These are phyloP conservation scores for Cupressus sempervirens DNA, from an alignment of 75 land plant genomes.

Conservation along the genomic window DNA sequence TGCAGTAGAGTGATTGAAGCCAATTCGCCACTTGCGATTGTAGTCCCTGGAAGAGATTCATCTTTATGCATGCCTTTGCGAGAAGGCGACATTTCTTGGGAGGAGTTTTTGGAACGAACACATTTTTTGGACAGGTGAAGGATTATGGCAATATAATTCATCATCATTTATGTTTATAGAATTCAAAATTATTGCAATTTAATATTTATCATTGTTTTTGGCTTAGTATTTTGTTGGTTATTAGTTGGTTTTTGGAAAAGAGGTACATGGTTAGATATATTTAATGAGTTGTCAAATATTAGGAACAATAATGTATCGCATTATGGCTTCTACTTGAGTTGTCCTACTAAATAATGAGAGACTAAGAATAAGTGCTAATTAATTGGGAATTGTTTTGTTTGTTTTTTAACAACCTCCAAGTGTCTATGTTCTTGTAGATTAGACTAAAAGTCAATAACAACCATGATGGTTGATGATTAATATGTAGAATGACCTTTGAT, in stretches of 20 bases:
- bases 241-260: background rate
- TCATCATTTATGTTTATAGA: background rate
- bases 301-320: background rate
- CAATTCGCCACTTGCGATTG: slow-evolving; percentile 72
- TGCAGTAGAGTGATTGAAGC: slow-evolving; percentile 85
- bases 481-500: too few relatives aligned
- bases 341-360: background rate
- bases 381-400: background rate
- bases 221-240: background rate
- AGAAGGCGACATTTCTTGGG: slow-evolving; percentile 75
- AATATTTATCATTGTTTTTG: background rate
- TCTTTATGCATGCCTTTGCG: slow-evolving; percentile 46
- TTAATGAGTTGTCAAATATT: background rate
- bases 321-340: background rate
- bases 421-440: too few relatives aligned
- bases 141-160: background rate
- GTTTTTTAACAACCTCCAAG: background rate
- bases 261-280: background rate
- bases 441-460: too few relatives aligned
- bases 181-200: background rate
- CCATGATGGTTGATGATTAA: too few relatives aligned
- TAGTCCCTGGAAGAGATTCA: slow-evolving; percentile 52
- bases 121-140: slow-evolving; percentile 15
- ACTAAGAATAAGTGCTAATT: background rate
- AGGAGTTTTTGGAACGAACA: slow-evolving; percentile 49